Conservation (phyloP, 345 rosid genomes). For the Bruguiera parviflora region DNA sequence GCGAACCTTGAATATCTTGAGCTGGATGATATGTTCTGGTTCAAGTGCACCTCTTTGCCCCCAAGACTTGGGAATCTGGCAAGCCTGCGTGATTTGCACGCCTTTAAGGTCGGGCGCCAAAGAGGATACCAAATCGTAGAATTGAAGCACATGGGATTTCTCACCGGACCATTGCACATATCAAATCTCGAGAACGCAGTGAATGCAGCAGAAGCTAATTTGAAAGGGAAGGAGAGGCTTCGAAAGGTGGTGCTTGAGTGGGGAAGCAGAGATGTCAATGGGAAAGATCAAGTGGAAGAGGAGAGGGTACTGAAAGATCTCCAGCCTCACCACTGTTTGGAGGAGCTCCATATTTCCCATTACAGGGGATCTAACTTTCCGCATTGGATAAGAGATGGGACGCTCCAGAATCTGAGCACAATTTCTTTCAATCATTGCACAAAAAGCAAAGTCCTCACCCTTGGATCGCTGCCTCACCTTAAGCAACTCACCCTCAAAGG, state of each 20-base stretch:
- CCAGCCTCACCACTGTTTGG: slow-evolving; percentile 11
- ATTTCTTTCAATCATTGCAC: slow-evolving; percentile 17
- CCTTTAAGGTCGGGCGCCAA: slow-evolving; percentile 14
- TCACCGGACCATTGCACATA: slow-evolving; percentile 21
- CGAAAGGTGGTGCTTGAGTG: slow-evolving; percentile 19
- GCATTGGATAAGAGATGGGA: slow-evolving; percentile 16
- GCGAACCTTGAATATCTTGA: slow-evolving; percentile 33
- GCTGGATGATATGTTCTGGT: slow-evolving; percentile 41
- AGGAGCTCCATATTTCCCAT: slow-evolving; percentile 14
- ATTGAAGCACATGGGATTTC: slow-evolving; percentile 1
- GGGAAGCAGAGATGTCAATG: slow-evolving; percentile 5
- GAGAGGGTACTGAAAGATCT: slow-evolving; percentile 6
- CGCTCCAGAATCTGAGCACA: slow-evolving; percentile 3
- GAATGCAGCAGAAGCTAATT: slow-evolving; percentile 18
- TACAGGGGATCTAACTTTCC: slow-evolving; percentile 18
- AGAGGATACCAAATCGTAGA: slow-evolving; percentile 13
- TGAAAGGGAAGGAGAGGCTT: slow-evolving; percentile 18
- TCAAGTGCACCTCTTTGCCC: slow-evolving; percentile 26
- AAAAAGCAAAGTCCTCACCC: slow-evolving; percentile 13
- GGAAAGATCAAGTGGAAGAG: slow-evolving; percentile 12
- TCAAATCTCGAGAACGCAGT: slow-evolving; percentile 22
- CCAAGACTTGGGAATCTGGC: slow-evolving; percentile 26
- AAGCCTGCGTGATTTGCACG: slow-evolving; percentile 22
- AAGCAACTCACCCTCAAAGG: slow-evolving; percentile 15
- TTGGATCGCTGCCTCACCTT: slow-evolving; percentile 12